These are phyloP conservation scores for Alopecurus myosuroides DNA, from an alignment of 176 grass and related monocot species.

Conservation along the genomic window DNA sequence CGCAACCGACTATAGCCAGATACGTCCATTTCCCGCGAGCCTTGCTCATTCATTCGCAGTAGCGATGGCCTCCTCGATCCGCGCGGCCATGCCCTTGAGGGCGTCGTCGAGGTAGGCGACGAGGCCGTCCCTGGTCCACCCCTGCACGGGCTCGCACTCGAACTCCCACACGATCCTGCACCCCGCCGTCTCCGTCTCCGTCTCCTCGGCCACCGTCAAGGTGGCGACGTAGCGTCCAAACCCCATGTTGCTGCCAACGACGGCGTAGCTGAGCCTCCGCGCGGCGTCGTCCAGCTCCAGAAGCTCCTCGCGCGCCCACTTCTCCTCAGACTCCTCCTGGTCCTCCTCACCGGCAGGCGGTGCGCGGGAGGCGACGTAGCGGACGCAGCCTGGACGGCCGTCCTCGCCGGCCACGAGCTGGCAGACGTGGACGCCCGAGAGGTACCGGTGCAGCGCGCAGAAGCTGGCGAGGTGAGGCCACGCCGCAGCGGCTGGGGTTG, in stretches of 20 bases:
- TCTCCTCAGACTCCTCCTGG: neutral
- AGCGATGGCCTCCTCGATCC: conserved; percentile 38
- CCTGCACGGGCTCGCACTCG: conserved; percentile 58
- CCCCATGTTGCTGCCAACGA: conserved; percentile 61
- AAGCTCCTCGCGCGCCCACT: conserved; percentile 68
- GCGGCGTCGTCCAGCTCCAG: conserved; percentile 36
- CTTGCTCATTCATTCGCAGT: neutral
- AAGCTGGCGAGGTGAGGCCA: conserved; percentile 75
- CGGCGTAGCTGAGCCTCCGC: conserved; percentile 41
- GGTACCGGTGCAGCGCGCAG: conserved; percentile 55
- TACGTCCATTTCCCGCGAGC: neutral
- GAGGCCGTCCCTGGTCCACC: conserved; percentile 51
- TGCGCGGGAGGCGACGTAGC: conserved; percentile 30
- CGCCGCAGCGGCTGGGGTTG: conserved; percentile 25
- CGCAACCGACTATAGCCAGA: neutral
- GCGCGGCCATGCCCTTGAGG: conserved; percentile 43
- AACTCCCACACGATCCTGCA: conserved; percentile 61
- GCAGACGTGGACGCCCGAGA: conserved; percentile 47
- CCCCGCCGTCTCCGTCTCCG: neutral
- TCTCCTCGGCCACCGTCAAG: conserved; percentile 18
- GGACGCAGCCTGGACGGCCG: conserved; percentile 44
- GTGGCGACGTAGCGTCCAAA: conserved; percentile 49
- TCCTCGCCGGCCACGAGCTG: conserved; percentile 30
- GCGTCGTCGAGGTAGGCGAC: conserved; percentile 36
- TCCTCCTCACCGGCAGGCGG: neutral